Conservation (phyloP, 1,139 yeast species). For the Arxiozyma heterogenica region DNA sequence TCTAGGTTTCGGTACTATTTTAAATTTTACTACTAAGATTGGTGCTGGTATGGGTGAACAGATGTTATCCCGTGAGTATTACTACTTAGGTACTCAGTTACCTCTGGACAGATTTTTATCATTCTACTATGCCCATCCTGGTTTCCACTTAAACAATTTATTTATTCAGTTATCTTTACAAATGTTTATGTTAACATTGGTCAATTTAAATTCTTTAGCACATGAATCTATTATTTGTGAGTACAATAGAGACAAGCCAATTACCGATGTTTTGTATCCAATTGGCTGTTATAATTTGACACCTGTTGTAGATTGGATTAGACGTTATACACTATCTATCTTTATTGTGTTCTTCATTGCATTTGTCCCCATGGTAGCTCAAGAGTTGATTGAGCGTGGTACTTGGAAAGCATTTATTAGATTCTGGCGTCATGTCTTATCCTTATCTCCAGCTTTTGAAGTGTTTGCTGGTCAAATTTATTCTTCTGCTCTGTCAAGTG, state of each 20-base stretch:
- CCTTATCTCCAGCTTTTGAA: slow-evolving; percentile 94
- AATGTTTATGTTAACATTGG: slow-evolving; percentile 81
- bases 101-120: slow-evolving; percentile 96
- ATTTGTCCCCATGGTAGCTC: slow-evolving; percentile 90
- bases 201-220: slow-evolving; percentile 84
- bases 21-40: slow-evolving; percentile 97
- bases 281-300: slow-evolving; percentile 86
- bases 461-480: slow-evolving; percentile 97
- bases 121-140: slow-evolving; percentile 97
- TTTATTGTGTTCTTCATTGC: slow-evolving; percentile 98
- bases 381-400: slow-evolving; percentile 96
- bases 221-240: slow-evolving; percentile 82
- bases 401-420: slow-evolving; percentile 91
- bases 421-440: slow-evolving; percentile 78
- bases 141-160: slow-evolving; percentile 96
- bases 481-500: slow-evolving; percentile 82
- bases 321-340: slow-evolving; percentile 94
- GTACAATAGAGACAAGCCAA: slow-evolving; percentile 75
- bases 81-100: slow-evolving; percentile 92
- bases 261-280: slow-evolving; percentile 78
- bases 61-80: slow-evolving; percentile 96
- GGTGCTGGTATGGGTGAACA: slow-evolving; percentile 99
- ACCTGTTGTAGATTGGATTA: slow-evolving; percentile 93
- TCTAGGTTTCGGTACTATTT: slow-evolving; percentile 96
- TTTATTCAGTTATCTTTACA: slow-evolving; percentile 92